Base-by-base conservation (phyloP, 257 asterid genomes). In the Plectranthus barbatus region DNA sequence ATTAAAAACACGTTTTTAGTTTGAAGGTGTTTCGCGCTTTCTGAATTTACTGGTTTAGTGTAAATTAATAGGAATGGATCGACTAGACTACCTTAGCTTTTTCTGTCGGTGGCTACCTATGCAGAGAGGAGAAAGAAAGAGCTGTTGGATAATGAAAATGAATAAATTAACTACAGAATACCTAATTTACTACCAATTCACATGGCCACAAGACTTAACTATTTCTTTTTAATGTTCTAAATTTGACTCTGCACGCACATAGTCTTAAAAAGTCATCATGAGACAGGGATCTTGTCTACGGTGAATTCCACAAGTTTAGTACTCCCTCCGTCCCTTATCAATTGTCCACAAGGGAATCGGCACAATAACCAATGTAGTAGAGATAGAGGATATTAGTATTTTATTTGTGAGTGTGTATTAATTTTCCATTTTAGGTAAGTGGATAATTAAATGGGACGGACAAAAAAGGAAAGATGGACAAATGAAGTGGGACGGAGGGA, bases 271-370 rank as follows among this genome's bases (percentile, higher is more conserved):
- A 45, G 72, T 69, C 75, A 69, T 74, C 60, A 57, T 57, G 40
- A n/a, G 41, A n/a, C 44, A 33, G 72, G 69, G 71, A 75, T 70
- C 56, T 70, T 70, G 68, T 75, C 68, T 41, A 59, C 36, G 74
- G 18, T 62, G 64, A 54, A 55, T 29, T 67, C 74, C 46, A 66
- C 73, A 70, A 75, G 76, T 65, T 64, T 46, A 53, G 70, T n/a
- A n/a, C n/a, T n/a, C n/a, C n/a, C n/a, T n/a, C n/a, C n/a, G n/a
- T n/a, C n/a, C n/a, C n/a, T n/a, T n/a, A n/a, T n/a, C n/a, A n/a
- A n/a, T n/a, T n/a, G n/a, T n/a, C n/a, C n/a, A n/a, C n/a, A n/a
- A n/a, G n/a, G n/a, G n/a, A n/a, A n/a, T n/a, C n/a, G n/a, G n/a
- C n/a, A n/a, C n/a, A n/a, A n/a, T n/a, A n/a, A n/a, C n/a, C n/a